Evolutionary conservation across 2,329 filamentous ascomycete genomes (phyloP).

Genomic region (Allantophomopsis lycopodina): DNA sequence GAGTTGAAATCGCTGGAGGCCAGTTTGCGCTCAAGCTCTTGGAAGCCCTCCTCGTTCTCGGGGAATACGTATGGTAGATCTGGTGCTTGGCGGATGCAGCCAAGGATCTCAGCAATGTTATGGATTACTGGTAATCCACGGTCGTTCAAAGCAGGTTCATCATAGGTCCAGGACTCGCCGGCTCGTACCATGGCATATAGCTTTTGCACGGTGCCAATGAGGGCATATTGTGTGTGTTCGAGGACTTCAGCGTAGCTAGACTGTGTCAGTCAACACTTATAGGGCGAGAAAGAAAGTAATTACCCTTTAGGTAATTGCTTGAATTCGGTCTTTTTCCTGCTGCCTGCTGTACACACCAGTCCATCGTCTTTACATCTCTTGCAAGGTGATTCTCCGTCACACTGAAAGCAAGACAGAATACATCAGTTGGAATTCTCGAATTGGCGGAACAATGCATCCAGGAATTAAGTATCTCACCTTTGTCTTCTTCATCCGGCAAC

Average conservation of each 20-base stretch:
- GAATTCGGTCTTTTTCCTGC: constrained; percentile 54
- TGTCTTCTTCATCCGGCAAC: constrained; percentile 57
- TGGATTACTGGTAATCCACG: constrained; percentile 49
- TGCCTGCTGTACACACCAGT: constrained; percentile 47
- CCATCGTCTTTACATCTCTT: constrained; percentile 54
- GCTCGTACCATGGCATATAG: constrained; percentile 50
- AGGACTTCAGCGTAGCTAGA: constrained; percentile 47
- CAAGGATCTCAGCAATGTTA: constrained; percentile 49
- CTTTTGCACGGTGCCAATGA: constrained; percentile 52
- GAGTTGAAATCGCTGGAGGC: constrained; percentile 14
- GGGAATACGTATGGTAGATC: constrained; percentile 46
- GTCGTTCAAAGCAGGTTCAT: constrained; percentile 50
- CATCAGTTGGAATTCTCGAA: neutral
- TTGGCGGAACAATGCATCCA: neutral
- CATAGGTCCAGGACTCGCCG: constrained; percentile 43
- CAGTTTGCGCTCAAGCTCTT: constrained; percentile 40
- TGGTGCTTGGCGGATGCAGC: constrained; percentile 47
- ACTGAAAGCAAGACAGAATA: constrained; percentile 24
- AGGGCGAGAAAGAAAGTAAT: constrained; percentile 9
- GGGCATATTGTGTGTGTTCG: constrained; percentile 50
- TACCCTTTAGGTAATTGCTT: constrained; percentile 52
- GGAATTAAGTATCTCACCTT: constrained; percentile 30
- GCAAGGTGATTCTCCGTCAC: constrained; percentile 51
- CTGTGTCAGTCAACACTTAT: neutral
- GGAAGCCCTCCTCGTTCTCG: constrained; percentile 43